These are phyloP conservation scores for Phytopythium helicoides DNA, from an alignment of 352 stramenopile genomes.

Conservation along the genomic window DNA sequence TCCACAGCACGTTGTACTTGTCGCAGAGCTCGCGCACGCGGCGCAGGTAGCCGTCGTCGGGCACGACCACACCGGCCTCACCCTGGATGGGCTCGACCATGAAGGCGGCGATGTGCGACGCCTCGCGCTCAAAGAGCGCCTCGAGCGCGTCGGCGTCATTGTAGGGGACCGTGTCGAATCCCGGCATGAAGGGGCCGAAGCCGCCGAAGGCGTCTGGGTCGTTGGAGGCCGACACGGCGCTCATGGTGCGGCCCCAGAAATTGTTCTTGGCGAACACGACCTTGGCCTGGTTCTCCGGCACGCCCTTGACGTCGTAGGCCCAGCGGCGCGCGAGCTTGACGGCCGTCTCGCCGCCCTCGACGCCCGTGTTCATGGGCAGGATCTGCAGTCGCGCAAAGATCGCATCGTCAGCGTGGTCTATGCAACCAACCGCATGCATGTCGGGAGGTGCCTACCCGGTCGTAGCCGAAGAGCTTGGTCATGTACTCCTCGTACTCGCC, in stretches of 20 bases:
- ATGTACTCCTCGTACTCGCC: slow-evolving; percentile 98
- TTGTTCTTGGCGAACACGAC: slow-evolving; percentile 98
- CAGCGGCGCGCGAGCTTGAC: slow-evolving; percentile 96
- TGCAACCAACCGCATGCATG: slow-evolving; percentile 3
- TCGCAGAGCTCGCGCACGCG: slow-evolving; percentile 90
- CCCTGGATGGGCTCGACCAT: slow-evolving; percentile 99
- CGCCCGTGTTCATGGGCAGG: slow-evolving; percentile 99
- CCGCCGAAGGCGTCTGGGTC: slow-evolving; percentile 83
- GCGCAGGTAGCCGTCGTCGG: slow-evolving; percentile 95
- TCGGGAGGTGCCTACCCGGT: slow-evolving; percentile 63
- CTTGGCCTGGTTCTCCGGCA: slow-evolving; percentile 87
- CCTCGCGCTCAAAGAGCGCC: slow-evolving; percentile 71
- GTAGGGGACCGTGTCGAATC: slow-evolving; percentile 92
- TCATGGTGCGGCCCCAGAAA: slow-evolving; percentile 99
- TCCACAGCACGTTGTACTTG: slow-evolving; percentile 99
- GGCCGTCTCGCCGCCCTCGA: slow-evolving; percentile 98
- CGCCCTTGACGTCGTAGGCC: slow-evolving; percentile 98
- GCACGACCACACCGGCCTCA: slow-evolving; percentile 98
- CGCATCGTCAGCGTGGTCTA: slow-evolving; percentile 1
- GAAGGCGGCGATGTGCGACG: slow-evolving; percentile 94
- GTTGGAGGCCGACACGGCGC: slow-evolving; percentile 94
- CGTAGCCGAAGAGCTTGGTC: slow-evolving; percentile 96
- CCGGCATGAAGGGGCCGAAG: slow-evolving; percentile 98
- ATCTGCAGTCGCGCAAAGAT: slow-evolving; percentile 37
- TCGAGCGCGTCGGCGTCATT: slow-evolving; percentile 92